Conservation (phyloP, 192 early-diverging fungal species). For the Thamnidium elegans region DNA sequence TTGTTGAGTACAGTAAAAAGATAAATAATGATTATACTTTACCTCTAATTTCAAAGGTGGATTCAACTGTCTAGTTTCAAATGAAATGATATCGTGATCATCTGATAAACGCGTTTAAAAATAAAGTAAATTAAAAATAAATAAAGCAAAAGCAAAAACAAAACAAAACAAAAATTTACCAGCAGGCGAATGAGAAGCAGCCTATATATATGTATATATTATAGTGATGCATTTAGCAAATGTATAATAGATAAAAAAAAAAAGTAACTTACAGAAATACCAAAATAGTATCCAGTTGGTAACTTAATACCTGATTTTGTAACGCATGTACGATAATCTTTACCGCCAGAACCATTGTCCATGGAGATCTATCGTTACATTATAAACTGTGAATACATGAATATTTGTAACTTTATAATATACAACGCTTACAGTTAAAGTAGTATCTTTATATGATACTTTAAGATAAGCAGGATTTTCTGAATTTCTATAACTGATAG, state of each 20-base stretch:
- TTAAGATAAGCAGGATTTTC: slow-evolving; percentile 49
- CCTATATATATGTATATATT: slow-evolving; percentile 30
- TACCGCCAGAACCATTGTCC: slow-evolving; percentile 56
- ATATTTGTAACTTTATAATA: no score
- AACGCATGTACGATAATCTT: slow-evolving; percentile 56
- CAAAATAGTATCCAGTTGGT: slow-evolving; percentile 75
- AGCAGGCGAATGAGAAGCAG: slow-evolving; percentile 33
- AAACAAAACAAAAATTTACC: slow-evolving; percentile 3
- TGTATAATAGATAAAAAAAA: no score
- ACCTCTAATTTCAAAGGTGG: slow-evolving; percentile 49
- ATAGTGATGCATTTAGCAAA: no score
- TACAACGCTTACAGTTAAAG: slow-evolving; percentile 48
- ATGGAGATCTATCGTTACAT: slow-evolving; percentile 27
- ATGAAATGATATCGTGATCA: slow-evolving; percentile 72
- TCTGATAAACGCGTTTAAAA: slow-evolving; percentile 39
- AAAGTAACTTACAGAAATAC: slow-evolving; percentile 49
- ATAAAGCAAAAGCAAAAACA: background rate
- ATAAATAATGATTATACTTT: slow-evolving; percentile 9
- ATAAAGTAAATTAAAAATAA: background rate
- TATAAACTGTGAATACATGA: background rate
- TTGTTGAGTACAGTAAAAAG: no score
- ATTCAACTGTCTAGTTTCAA: slow-evolving; percentile 70
- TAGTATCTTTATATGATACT: slow-evolving; percentile 60
- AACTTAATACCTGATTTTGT: slow-evolving; percentile 47
- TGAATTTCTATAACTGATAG: slow-evolving; percentile 67